These are phyloP conservation scores for Ricinus communis DNA, from an alignment of 345 rosid species.

Conservation along the genomic window DNA sequence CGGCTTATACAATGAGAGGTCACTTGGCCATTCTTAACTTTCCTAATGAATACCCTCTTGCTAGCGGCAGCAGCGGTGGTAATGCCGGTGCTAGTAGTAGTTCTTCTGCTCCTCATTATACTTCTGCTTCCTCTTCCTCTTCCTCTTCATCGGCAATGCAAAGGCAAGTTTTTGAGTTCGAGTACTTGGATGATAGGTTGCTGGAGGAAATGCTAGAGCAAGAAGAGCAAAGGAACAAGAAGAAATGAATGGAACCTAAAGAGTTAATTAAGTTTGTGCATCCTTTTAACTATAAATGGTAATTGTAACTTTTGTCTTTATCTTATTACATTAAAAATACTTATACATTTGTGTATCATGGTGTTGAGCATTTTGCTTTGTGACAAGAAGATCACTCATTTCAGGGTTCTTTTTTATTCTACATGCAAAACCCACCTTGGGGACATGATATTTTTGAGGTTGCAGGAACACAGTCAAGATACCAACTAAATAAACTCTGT, in stretches of 20 bases:
- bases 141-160: slow-evolving; percentile 39
- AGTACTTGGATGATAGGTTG: slow-evolving; percentile 69
- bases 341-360: no score
- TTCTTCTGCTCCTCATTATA: not conserved
- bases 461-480: no score
- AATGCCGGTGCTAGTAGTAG: not conserved
- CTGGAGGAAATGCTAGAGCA: slow-evolving; percentile 77
- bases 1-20: slow-evolving; percentile 86
- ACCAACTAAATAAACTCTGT: no score
- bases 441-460: no score
- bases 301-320: no score
- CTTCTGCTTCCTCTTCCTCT: slow-evolving; percentile 26
- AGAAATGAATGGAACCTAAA: not conserved
- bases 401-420: no score
- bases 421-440: no score
- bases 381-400: no score
- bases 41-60: slow-evolving; percentile 62
- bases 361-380: no score
- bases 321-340: no score
- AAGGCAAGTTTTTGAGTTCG: slow-evolving; percentile 70
- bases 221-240: slow-evolving; percentile 48
- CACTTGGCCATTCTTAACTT: slow-evolving; percentile 74
- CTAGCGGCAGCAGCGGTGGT: slow-evolving; percentile 23
- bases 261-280: no score
- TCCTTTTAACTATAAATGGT: no score